Conservation (phyloP, 1,284 basidiomycete species). For the Malassezia pachydermatis region DNA sequence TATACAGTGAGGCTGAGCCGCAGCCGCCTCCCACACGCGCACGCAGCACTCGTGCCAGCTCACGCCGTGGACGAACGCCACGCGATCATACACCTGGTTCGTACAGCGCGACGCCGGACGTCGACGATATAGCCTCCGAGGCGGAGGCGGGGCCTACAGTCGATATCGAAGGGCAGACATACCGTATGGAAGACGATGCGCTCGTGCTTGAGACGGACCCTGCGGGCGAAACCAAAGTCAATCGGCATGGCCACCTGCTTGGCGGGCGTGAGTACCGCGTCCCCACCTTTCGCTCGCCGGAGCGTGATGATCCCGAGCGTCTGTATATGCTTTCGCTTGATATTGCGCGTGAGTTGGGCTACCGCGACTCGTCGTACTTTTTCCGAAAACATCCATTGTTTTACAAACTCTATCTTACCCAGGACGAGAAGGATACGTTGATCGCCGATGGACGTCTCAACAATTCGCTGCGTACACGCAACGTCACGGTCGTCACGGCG, state of each 20-base stretch:
- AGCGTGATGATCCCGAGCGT: conserved; percentile 64
- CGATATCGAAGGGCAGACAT: conserved; percentile 64
- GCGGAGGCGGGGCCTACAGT: conserved; percentile 50
- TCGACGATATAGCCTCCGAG: not conserved
- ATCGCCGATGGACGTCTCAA: conserved; percentile 77
- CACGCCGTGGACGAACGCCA: not conserved
- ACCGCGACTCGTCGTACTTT: conserved; percentile 91
- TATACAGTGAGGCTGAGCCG: conserved; percentile 11
- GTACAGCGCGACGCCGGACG: conserved; percentile 10
- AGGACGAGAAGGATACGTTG: conserved; percentile 72
- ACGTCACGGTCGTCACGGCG: conserved; percentile 83
- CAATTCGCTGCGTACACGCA: conserved; percentile 66
- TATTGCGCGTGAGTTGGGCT: conserved; percentile 86
- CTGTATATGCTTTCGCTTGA: conserved; percentile 94
- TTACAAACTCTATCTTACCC: conserved; percentile 60
- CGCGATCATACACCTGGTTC: not conserved
- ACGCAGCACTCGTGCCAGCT: too few species aligned
- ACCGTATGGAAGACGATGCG: conserved; percentile 74
- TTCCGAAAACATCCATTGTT: conserved; percentile 82
- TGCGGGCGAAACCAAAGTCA: conserved; percentile 84
- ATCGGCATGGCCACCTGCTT: conserved; percentile 67
- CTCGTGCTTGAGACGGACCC: conserved; percentile 70
- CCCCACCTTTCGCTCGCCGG: conserved; percentile 69
- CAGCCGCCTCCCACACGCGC: too few species aligned
- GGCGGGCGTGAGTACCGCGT: conserved; percentile 83